Evolutionary conservation across 2,329 filamentous ascomycete genomes (phyloP).

Genomic region (Sordariomycetes sp.): DNA sequence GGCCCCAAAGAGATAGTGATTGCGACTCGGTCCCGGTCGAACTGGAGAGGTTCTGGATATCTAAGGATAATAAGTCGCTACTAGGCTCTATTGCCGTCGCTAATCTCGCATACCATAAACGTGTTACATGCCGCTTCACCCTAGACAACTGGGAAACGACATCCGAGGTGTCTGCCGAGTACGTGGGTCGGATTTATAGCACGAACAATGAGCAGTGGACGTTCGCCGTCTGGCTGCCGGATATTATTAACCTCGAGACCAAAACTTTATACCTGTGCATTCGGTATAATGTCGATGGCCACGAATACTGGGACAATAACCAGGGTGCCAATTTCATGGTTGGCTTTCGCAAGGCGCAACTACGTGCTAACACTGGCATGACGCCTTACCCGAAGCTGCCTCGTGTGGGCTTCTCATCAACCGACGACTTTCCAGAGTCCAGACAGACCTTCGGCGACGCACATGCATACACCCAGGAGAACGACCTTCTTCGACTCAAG

Average conservation of each 20-base stretch:
- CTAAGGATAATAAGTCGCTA: constrained; percentile 75
- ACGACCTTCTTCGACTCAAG: constrained; percentile 35
- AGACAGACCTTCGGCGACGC: constrained; percentile 49
- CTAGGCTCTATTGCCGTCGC: constrained; percentile 75
- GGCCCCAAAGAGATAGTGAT: constrained; percentile 50
- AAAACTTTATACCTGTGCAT: constrained; percentile 92
- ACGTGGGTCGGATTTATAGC: constrained; percentile 63
- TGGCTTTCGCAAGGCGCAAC: constrained; percentile 75
- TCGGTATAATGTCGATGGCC: constrained; percentile 72
- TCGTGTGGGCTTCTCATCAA: constrained; percentile 47
- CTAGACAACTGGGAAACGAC: constrained; percentile 98
- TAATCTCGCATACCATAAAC: constrained; percentile 84
- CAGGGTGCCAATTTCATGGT: constrained; percentile 78
- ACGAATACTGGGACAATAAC: constrained; percentile 96
- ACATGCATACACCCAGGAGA: constrained; percentile 52
- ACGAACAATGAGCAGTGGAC: constrained; percentile 76
- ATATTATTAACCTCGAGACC: constrained; percentile 79
- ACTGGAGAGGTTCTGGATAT: constrained; percentile 79
- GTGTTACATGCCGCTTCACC: constrained; percentile 82
- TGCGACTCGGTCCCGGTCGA: constrained; percentile 60
- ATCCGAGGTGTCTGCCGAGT: constrained; percentile 88
- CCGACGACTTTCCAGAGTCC: constrained; percentile 57
- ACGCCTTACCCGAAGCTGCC: constrained; percentile 42
- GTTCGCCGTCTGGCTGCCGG: constrained; percentile 87
- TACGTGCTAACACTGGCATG: constrained; percentile 31